These are phyloP conservation scores for Chrysopogon serrulatus DNA, from an alignment of 176 grass and related monocot species.

Conservation along the genomic window DNA sequence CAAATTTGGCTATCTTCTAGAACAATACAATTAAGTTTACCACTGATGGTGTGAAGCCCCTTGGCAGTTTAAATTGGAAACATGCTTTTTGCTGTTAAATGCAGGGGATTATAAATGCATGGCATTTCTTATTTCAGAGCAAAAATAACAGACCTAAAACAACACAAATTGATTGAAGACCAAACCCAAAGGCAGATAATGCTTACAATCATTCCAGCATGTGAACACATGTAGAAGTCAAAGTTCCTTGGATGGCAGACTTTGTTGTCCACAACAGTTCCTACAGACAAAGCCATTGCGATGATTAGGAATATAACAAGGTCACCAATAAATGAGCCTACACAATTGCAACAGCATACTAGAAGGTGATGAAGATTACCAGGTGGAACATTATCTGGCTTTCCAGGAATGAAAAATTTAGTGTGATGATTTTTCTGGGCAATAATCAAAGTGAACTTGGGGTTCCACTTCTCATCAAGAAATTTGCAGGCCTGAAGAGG, in stretches of 20 bases:
- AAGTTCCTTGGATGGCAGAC: slow-evolving; percentile 88
- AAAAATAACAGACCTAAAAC: not conserved
- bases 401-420: slow-evolving; percentile 62
- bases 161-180: not conserved
- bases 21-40: not conserved
- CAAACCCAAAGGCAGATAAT: not conserved
- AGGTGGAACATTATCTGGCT: slow-evolving; percentile 72
- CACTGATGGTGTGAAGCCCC: not conserved
- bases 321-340: not conserved
- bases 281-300: slow-evolving; percentile 23
- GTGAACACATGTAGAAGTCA: slow-evolving; percentile 95
- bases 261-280: slow-evolving; percentile 79
- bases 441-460: slow-evolving; percentile 79
- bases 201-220: slow-evolving; percentile 91
- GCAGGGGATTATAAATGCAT: not conserved
- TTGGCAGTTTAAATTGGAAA: not conserved
- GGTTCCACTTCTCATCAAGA: slow-evolving; percentile 70
- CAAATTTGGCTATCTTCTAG: not conserved
- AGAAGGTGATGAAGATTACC: slow-evolving; percentile 33
- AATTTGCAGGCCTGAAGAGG: slow-evolving; percentile 69
- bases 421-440: slow-evolving; percentile 96
- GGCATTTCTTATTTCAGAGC: not conserved
- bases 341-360: not conserved
- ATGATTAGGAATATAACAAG: not conserved
- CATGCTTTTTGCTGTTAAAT: not conserved